Conservation (phyloP, 2,329 filamentous ascomycete genomes). For the Fonsecaea nubica region DNA sequence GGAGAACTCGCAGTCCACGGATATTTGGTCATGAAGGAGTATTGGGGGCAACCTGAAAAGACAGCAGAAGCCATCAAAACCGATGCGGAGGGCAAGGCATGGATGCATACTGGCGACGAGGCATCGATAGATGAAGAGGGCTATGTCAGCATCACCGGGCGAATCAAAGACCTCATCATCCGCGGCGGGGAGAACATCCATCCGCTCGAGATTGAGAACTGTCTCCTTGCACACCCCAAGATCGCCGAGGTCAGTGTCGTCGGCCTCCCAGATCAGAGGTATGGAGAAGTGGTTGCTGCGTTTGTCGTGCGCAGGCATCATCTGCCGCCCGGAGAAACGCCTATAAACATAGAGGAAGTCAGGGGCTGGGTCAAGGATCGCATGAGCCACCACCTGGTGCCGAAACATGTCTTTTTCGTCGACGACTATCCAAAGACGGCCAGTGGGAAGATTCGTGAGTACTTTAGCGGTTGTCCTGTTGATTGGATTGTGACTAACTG, state of each 20-base stretch:
- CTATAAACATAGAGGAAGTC: conserved; percentile 65
- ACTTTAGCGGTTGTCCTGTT: not conserved
- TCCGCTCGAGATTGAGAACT: conserved; percentile 90
- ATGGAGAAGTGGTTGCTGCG: conserved; percentile 85
- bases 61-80: conserved; percentile 70
- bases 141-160: conserved; percentile 75
- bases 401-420: conserved; percentile 88
- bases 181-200: conserved; percentile 95
- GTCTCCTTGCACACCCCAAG: conserved; percentile 72
- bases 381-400: conserved; percentile 77
- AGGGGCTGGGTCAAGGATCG: conserved; percentile 73
- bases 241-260: conserved; percentile 82
- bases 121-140: conserved; percentile 77
- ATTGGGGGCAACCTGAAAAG: conserved; percentile 75
- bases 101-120: conserved; percentile 95
- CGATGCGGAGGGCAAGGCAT: conserved; percentile 61
- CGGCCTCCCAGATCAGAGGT: conserved; percentile 78
- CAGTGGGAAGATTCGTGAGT: conserved; percentile 94
- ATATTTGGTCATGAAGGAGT: conserved; percentile 89
- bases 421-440: conserved; percentile 90
- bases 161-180: conserved; percentile 87
- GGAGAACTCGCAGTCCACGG: conserved; percentile 86
- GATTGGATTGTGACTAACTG: not conserved
- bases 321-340: conserved; percentile 53
- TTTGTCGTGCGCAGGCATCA: conserved; percentile 69